phyloP scores from a whole-genome alignment of 2,329 filamentous ascomycete genomes.

The Lecanicillium sp. region DNA sequence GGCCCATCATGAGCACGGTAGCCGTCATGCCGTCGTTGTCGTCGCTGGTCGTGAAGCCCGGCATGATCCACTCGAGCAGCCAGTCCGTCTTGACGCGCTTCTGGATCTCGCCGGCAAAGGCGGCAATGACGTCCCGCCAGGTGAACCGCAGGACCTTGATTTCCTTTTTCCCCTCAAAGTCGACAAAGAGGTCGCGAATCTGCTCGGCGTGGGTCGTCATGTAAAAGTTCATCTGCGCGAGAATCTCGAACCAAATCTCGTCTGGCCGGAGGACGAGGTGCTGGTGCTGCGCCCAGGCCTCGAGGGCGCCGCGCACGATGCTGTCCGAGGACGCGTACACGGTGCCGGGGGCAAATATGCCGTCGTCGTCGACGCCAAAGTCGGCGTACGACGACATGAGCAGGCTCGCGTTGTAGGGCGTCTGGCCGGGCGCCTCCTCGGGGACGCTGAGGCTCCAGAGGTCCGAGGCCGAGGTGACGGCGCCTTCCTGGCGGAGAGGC shows the following conservation, averaged over 20 bases:
- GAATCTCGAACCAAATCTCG: conserved; percentile 47
- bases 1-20: conserved; percentile 36
- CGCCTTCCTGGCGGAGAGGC: conserved; percentile 13
- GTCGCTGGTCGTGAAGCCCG: conserved; percentile 34
- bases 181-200: conserved; percentile 36
- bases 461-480: conserved; percentile 19
- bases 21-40: conserved; percentile 30
- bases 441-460: conserved; percentile 24
- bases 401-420: conserved; percentile 16
- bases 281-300: conserved; percentile 42
- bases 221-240: conserved; percentile 43
- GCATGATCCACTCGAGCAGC: conserved; percentile 33
- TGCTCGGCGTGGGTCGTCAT: conserved; percentile 39
- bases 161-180: conserved; percentile 32
- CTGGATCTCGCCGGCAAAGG: conserved; percentile 33
- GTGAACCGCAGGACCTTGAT: conserved; percentile 22
- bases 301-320: conserved; percentile 35
- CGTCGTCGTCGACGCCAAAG: conserved; percentile 9
- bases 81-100: conserved; percentile 29
- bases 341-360: conserved; percentile 10
- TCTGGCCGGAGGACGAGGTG: conserved; percentile 43
- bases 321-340: conserved; percentile 27
- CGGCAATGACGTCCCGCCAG: conserved; percentile 18
- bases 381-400: conserved; percentile 21
- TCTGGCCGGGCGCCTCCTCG: conserved; percentile 18